Conservation (phyloP, 305 asterid genomes). For the Plantago coronopus region DNA sequence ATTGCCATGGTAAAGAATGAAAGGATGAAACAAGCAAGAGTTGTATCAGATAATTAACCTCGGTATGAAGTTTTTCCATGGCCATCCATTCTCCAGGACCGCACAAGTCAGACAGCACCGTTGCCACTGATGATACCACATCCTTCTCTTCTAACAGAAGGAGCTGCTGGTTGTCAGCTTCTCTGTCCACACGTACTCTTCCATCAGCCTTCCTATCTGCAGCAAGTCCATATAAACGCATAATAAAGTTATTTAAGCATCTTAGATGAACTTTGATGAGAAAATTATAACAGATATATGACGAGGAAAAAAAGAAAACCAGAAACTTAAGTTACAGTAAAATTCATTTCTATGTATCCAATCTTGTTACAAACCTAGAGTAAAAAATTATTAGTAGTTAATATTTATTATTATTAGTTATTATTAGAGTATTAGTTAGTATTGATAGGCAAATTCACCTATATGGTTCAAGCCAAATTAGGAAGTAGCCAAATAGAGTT, state of each 20-base stretch:
- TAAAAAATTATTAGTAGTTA: too few relatives aligned
- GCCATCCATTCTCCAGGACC: constrained; percentile 99
- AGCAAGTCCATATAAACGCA: constrained; percentile 19
- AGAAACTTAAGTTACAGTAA: neutral
- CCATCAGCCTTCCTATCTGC: constrained; percentile 78
- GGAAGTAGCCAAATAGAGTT: too few relatives aligned
- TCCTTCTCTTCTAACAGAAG: constrained; percentile 85
- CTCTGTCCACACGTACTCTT: constrained; percentile 67
- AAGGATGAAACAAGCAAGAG: neutral
- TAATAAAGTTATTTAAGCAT: neutral
- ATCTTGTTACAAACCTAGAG: too few relatives aligned
- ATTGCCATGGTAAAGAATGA: neutral
- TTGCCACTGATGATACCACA: constrained; percentile 91
- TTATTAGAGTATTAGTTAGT: too few relatives aligned
- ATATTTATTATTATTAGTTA: too few relatives aligned
- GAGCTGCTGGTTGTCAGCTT: constrained; percentile 77
- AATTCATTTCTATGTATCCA: neutral
- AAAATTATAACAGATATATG: too few relatives aligned
- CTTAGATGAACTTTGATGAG: too few relatives aligned
- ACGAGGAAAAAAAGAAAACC: too few relatives aligned
- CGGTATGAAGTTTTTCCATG: constrained; percentile 84
- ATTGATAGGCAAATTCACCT: too few relatives aligned
- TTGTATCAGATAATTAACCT: constrained; percentile 39
- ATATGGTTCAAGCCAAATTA: too few relatives aligned
- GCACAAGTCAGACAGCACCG: constrained; percentile 79